Percentiles rank a stretch among this genome's conserved stretches.
Conservation (phyloP, 441 rosid genomes). For the Populus hybrid region DNA sequence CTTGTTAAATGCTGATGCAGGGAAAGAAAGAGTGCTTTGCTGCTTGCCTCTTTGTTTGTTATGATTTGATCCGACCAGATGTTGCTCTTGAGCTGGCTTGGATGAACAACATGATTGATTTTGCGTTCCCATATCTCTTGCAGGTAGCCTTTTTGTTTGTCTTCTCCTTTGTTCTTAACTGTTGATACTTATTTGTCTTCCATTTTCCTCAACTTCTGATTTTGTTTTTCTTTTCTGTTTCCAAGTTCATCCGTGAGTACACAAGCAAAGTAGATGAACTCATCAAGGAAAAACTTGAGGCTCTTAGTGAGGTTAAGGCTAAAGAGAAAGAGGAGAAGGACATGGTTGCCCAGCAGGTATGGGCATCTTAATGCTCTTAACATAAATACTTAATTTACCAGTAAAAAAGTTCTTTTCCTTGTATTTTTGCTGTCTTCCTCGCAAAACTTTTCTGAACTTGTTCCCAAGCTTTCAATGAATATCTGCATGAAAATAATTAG, state of each 20-base stretch:
- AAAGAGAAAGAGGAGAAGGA: slow-evolving; percentile 88
- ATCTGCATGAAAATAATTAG: not conserved
- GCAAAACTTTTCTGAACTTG: not conserved
- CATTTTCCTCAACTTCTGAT: not conserved
- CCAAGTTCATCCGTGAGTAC: slow-evolving; percentile 81
- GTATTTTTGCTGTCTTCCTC: not conserved
- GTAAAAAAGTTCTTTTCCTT: not conserved
- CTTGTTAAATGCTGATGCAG: slow-evolving; percentile 31
- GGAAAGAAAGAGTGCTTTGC: slow-evolving; percentile 91
- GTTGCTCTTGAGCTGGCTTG: slow-evolving; percentile 80
- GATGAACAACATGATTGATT: slow-evolving; percentile 82
- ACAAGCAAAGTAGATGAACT: slow-evolving; percentile 85
- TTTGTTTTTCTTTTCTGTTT: not conserved
- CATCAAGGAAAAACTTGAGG: slow-evolving; percentile 66
- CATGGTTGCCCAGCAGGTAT: slow-evolving; percentile 77
- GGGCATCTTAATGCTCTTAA: not conserved
- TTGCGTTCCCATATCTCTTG: slow-evolving; percentile 80
- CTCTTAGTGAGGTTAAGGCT: slow-evolving; percentile 58
- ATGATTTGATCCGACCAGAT: slow-evolving; percentile 74
- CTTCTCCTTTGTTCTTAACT: not conserved
- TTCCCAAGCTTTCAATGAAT: not conserved
- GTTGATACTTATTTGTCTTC: not conserved
- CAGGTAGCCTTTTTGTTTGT: slow-evolving; percentile 43
- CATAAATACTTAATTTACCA: not conserved
- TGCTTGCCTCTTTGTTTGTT: slow-evolving; percentile 83